These are phyloP conservation scores for Agastache rugosa DNA, from an alignment of 257 asterid genomes.

Conservation along the genomic window DNA sequence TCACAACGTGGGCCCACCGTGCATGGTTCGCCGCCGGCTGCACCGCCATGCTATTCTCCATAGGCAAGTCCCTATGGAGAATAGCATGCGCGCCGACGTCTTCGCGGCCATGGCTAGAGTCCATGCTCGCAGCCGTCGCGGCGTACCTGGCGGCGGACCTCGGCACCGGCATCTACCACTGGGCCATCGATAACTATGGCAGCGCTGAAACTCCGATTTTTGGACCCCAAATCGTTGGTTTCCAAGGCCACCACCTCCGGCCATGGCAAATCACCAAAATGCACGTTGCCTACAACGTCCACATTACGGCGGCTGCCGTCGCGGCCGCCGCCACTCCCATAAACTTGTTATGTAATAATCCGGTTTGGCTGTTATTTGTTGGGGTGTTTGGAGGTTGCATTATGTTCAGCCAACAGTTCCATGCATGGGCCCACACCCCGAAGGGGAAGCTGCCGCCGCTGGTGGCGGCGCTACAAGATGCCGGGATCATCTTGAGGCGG, in stretches of 20 bases:
- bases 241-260: conserved; percentile 50
- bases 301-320: conserved; percentile 37
- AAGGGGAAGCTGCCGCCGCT: conserved; percentile 60
- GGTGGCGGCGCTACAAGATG: conserved; percentile 81
- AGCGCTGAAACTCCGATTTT: conserved; percentile 42
- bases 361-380: conserved; percentile 35
- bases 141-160: conserved; percentile 52
- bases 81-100: not conserved
- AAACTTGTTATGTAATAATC: not conserved
- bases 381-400: conserved; percentile 35
- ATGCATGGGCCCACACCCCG: conserved; percentile 84
- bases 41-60: conserved; percentile 40
- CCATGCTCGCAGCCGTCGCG: conserved; percentile 9
- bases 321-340: conserved; percentile 20
- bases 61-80: conserved; percentile 33
- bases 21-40: conserved; percentile 48
- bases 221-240: conserved; percentile 50
- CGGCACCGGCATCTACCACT: conserved; percentile 50
- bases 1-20: conserved; percentile 43
- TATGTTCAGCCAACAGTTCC: conserved; percentile 81
- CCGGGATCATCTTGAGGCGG: conserved; percentile 62
- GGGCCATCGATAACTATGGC: conserved; percentile 62
- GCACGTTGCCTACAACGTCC: conserved; percentile 42
- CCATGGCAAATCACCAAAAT: conserved; percentile 43
- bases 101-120: conserved; percentile 29